Evolutionary conservation across 192 early-diverging fungal genomes (phyloP).

Genomic region (Coemansia sp.): DNA sequence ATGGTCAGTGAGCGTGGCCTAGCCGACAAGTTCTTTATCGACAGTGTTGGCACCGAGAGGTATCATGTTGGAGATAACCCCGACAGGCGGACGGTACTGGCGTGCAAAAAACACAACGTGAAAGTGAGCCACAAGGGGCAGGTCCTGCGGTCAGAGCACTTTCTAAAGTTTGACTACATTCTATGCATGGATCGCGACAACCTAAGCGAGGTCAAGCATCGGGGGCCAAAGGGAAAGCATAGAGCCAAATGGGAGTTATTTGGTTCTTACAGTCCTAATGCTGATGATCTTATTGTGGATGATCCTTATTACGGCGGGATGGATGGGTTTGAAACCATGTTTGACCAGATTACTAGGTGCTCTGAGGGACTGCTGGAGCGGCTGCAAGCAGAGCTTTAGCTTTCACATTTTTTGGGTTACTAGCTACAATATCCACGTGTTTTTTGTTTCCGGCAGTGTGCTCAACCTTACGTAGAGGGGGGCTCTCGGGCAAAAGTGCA

Average conservation of each 20-base stretch:
- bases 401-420: no score
- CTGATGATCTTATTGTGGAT: slow-evolving; percentile 20
- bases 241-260: slow-evolving; percentile 34
- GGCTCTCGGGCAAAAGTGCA: no score
- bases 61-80: slow-evolving; percentile 74
- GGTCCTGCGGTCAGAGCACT: slow-evolving; percentile 62
- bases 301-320: slow-evolving; percentile 51
- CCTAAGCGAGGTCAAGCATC: slow-evolving; percentile 55
- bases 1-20: slow-evolving; percentile 60
- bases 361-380: slow-evolving; percentile 33
- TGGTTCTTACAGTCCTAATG: slow-evolving; percentile 26
- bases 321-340: slow-evolving; percentile 44
- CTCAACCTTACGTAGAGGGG: no score
- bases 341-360: slow-evolving; percentile 42
- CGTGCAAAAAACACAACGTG: slow-evolving; percentile 67
- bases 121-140: slow-evolving; percentile 72
- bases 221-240: slow-evolving; percentile 38
- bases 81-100: slow-evolving; percentile 63
- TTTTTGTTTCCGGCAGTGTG: no score
- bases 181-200: slow-evolving; percentile 90
- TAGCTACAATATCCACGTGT: no score
- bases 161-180: slow-evolving; percentile 73
- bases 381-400: slow-evolving; percentile 1
- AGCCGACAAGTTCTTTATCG: slow-evolving; percentile 60
- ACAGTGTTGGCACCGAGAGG: slow-evolving; percentile 80